Conservation (phyloP, 164 flowering plant species). For the Taxillus chinensis region DNA sequence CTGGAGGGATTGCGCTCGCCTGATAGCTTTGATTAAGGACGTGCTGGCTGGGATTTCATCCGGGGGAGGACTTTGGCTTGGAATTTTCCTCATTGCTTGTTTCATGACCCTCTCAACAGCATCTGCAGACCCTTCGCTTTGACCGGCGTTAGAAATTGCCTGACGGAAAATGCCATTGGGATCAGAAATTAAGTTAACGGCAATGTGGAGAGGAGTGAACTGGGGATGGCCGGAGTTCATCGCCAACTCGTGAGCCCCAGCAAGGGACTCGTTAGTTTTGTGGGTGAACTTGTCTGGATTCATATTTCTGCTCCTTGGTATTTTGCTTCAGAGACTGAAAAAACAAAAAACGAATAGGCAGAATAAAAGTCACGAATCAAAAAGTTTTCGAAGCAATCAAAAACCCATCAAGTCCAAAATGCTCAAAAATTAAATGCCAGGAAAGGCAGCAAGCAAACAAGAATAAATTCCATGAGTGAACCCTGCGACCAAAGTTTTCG, state of each 20-base stretch:
- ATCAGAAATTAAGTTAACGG: slow-evolving; percentile 42
- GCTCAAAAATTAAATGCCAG: too few species aligned
- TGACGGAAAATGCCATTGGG: slow-evolving; percentile 56
- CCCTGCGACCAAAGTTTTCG: too few species aligned
- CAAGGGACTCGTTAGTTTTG: slow-evolving; percentile 73
- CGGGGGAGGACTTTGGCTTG: slow-evolving; percentile 67
- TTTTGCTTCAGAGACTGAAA: background rate
- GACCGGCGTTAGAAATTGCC: slow-evolving; percentile 48
- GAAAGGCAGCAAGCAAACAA: too few species aligned
- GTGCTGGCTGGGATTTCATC: slow-evolving; percentile 66
- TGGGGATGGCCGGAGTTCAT: slow-evolving; percentile 56
- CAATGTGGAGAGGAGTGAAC: slow-evolving; percentile 68
- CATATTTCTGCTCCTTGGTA: slow-evolving; percentile 32
- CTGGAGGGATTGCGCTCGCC: slow-evolving; percentile 65
- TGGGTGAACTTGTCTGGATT: slow-evolving; percentile 82
- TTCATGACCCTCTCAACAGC: slow-evolving; percentile 58
- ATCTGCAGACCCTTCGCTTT: slow-evolving; percentile 43
- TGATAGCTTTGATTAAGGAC: slow-evolving; percentile 45
- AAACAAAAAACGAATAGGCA: background rate
- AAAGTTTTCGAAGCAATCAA: too few species aligned
- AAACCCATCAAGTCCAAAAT: too few species aligned
- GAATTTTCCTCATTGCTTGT: slow-evolving; percentile 52
- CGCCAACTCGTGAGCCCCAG: slow-evolving; percentile 58
- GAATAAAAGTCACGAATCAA: background rate
- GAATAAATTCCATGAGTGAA: too few species aligned